Evolutionary conservation across 2,329 filamentous ascomycete genomes (phyloP), one percentile per base, ranked within the genome.

Genomic region (Penicillium freii): DNA sequence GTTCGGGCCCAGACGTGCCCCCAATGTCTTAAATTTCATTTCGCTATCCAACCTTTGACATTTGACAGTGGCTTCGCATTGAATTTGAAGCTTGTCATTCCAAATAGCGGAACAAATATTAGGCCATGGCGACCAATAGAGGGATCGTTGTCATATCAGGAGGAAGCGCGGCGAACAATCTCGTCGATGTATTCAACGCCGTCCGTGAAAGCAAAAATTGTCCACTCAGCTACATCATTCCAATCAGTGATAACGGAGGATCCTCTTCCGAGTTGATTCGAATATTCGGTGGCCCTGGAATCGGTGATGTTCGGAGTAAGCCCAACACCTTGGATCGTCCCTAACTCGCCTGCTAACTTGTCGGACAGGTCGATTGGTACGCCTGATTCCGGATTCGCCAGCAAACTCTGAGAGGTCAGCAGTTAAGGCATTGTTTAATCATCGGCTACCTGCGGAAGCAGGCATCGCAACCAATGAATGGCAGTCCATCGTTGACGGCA

Each of bases 181-280:
- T 97, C 5, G 93, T 97, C 40, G 93, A 97, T 72, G 90, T 96
- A 11, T 97, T 97, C 75, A 87, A 81, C 57, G 77, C 78, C 19
- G 80, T 90, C 34, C 80, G 84, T 13, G 75, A 86, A 61, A 87
- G 82, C 65, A 89, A 88, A 60, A 76, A 82, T 40, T 89, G 88
- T 69, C 79, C 82, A 3, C 77, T 95, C 42, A 91, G 85, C 75
- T 95, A 96, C 73, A 86, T 97, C 58, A 96, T 97, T 51, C 93
- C 93, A 36, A 96, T 97, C 71, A 94, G 90, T 63, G 93, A 97
- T 77, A 97, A 97, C 75, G 93, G 93, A 48, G 93, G 93, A 39
- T 95, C 90, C 66, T 95, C 92, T 2, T 96, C 91, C 44, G 93
- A 97, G 78, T 80, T 97, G 68, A 96, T 97, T 64, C 84, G 94